Conservation (phyloP, 768 basidiomycete species). For the Leccinum boreale region DNA sequence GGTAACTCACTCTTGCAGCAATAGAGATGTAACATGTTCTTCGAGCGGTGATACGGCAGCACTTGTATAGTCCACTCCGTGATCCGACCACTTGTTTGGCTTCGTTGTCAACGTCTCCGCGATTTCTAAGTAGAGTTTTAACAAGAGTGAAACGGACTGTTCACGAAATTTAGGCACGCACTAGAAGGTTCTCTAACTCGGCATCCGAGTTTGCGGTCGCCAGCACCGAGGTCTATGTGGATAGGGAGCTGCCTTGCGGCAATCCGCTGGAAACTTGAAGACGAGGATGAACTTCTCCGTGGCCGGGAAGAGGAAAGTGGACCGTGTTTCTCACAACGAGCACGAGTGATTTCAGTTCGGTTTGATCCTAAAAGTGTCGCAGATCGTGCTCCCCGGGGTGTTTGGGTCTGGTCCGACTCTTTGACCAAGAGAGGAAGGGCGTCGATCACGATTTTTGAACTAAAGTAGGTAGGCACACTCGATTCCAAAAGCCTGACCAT, state of each 20-base stretch:
- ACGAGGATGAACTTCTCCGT: background rate
- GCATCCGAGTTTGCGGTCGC: constrained; percentile 14
- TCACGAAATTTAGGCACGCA: background rate
- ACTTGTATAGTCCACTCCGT: constrained; percentile 9
- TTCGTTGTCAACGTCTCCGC: constrained; percentile 3
- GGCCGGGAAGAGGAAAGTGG: background rate
- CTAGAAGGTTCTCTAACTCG: constrained; percentile 5
- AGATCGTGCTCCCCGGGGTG: constrained; percentile 1
- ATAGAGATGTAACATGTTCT: background rate
- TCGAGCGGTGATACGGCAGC: constrained; percentile 7
- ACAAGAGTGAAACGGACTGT: background rate
- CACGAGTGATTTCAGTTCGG: background rate
- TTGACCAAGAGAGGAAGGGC: background rate
- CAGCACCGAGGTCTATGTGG: constrained; percentile 4
- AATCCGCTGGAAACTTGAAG: background rate
- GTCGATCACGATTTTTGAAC: constrained; percentile 12
- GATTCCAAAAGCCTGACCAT: constrained; percentile 35
- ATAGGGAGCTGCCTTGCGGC: background rate
- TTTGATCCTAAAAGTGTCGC: background rate
- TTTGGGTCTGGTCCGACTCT: background rate
- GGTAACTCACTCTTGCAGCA: constrained; percentile 9
- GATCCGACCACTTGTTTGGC: constrained; percentile 17
- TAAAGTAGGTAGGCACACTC: constrained; percentile 19
- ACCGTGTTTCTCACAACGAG: background rate
- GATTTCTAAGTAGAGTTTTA: background rate